Evolutionary conservation across 352 stramenopile genomes (phyloP).

Genomic region (Aphanomyces invadans): DNA sequence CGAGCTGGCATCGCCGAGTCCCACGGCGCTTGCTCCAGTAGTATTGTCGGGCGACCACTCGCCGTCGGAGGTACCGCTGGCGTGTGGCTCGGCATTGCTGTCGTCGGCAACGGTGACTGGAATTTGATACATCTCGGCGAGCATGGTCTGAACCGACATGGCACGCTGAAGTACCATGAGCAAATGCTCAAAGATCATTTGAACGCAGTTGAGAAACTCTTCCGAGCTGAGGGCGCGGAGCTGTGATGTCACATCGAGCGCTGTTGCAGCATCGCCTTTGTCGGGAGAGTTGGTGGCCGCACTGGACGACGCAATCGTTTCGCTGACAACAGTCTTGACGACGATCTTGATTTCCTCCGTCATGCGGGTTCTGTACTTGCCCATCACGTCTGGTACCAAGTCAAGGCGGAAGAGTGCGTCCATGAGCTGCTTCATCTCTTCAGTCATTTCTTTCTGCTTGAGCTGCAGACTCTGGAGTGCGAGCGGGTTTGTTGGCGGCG

Average conservation of each 20-base stretch:
- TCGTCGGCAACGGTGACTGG: no score
- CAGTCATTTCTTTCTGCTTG: slow-evolving; percentile 32
- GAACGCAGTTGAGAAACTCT: slow-evolving; percentile 79
- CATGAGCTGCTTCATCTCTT: slow-evolving; percentile 47
- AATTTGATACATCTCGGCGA: slow-evolving; percentile 61
- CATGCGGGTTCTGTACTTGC: slow-evolving; percentile 68
- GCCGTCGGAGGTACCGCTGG: slow-evolving; percentile 26
- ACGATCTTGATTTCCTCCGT: slow-evolving; percentile 84
- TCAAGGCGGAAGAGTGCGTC: slow-evolving; percentile 74
- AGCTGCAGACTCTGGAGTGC: slow-evolving; percentile 24
- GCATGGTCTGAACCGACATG: slow-evolving; percentile 63
- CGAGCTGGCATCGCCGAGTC: not conserved
- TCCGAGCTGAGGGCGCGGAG: slow-evolving; percentile 68
- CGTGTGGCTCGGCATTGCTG: slow-evolving; percentile 9
- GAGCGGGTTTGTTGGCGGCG: slow-evolving; percentile 5
- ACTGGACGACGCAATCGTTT: slow-evolving; percentile 67
- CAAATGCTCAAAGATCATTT: slow-evolving; percentile 87
- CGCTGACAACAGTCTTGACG: slow-evolving; percentile 82
- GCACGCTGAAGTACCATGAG: slow-evolving; percentile 71
- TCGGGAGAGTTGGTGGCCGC: no score
- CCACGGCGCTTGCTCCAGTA: slow-evolving; percentile 35
- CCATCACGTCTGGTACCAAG: slow-evolving; percentile 53
- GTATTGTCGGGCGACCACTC: slow-evolving; percentile 30
- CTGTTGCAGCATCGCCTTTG: slow-evolving; percentile 24
- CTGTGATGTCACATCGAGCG: slow-evolving; percentile 80